Percentiles rank a stretch among this genome's conserved stretches.
Evolutionary conservation across 2,329 filamentous ascomycete genomes (phyloP).

Genomic region (Trichoderma polysporum): DNA sequence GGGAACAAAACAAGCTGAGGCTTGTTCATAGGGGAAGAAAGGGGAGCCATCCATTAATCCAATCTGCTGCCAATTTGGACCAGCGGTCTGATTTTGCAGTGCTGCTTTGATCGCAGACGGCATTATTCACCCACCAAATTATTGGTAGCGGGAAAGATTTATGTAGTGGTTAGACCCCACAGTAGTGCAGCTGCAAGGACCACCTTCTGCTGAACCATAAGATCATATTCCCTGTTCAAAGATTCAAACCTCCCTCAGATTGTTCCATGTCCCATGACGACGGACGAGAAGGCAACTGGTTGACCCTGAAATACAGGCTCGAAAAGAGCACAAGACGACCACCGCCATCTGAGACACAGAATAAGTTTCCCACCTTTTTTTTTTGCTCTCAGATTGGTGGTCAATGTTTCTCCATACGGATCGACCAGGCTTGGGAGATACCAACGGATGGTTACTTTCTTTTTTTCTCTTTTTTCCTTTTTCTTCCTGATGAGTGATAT

Average conservation of each 20-base stretch:
- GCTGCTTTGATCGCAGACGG: background rate
- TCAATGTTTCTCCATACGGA: background rate
- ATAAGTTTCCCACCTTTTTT: background rate
- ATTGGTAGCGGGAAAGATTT: background rate
- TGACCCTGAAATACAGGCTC: background rate
- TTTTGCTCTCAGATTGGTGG: background rate
- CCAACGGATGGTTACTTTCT: background rate
- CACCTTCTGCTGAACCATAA: background rate
- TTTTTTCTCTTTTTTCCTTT: background rate
- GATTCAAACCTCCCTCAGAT: background rate
- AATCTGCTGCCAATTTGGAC: background rate
- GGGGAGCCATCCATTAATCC: background rate
- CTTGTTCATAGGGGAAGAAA: background rate
- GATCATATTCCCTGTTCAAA: background rate
- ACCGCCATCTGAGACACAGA: background rate
- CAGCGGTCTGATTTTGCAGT: background rate
- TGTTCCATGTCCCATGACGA: background rate
- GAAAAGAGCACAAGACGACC: background rate
- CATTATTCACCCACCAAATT: background rate
- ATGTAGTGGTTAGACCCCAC: background rate
- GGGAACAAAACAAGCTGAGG: background rate
- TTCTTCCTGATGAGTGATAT: background rate
- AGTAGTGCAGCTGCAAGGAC: background rate
- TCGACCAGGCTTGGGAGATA: background rate
- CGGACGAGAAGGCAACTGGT: background rate